Evolutionary conservation across 1,284 basidiomycete genomes (phyloP).

Genomic region (Marasmius tenuissimus): DNA sequence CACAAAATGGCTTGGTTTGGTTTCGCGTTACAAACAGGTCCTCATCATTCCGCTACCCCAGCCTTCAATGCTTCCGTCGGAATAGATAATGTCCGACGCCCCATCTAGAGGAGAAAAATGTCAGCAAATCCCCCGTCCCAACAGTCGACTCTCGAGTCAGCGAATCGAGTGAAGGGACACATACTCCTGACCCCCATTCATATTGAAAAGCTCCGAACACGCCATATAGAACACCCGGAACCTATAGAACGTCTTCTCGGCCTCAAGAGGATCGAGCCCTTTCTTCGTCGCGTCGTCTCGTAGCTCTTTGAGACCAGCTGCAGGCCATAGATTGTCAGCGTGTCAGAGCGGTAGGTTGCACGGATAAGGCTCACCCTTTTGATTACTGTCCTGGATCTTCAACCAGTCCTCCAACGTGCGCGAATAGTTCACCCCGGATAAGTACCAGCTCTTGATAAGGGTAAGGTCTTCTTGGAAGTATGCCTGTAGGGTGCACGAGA

Average conservation of each 20-base stretch:
- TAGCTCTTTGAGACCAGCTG: conserved; percentile 53
- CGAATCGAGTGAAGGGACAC: conserved; percentile 21
- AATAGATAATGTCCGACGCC: conserved; percentile 23
- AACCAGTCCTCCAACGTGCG: conserved; percentile 74
- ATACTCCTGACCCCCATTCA: conserved; percentile 66
- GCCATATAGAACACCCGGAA: conserved; percentile 79
- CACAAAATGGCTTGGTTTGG: no score
- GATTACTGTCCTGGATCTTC: conserved; percentile 56
- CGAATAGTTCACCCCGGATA: conserved; percentile 70
- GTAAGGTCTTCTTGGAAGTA: conserved; percentile 73
- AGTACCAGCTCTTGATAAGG: conserved; percentile 60
- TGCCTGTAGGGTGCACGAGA: conserved; percentile 31
- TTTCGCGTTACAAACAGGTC: neutral
- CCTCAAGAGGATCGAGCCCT: conserved; percentile 50
- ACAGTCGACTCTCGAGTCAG: neutral
- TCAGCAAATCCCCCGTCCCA: neutral
- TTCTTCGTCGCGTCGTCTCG: conserved; percentile 48
- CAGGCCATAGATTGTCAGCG: conserved; percentile 12
- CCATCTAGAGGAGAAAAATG: conserved; percentile 15
- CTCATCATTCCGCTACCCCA: neutral
- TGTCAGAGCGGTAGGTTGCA: neutral
- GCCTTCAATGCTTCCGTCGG: conserved; percentile 11
- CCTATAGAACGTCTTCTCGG: conserved; percentile 62
- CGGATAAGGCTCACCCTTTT: conserved; percentile 27
- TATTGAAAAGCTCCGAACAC: conserved; percentile 72